Evolutionary conservation across 2,329 filamentous ascomycete genomes (phyloP), one percentile per base, ranked within the genome.

Genomic region (Fonsecaea nubica): DNA sequence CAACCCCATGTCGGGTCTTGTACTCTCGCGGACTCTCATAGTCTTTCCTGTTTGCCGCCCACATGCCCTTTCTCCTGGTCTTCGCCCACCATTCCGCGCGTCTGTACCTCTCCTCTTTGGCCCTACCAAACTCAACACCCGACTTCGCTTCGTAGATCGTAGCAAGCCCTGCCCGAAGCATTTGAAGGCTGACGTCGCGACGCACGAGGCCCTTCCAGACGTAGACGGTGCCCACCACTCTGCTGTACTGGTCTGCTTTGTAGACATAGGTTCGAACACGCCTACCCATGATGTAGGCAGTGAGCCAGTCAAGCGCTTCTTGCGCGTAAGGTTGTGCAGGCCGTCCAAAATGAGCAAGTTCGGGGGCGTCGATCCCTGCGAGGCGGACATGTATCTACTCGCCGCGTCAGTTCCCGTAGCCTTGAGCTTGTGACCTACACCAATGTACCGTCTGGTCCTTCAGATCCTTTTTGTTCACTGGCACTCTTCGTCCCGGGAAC

Each of bases 91-190:
- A 77, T 67, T 85, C 83, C 1, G 81, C 81, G 18, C 75, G 74
- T 33, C 80, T 75, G 72, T 85, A 85, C 67, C 76, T 79, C 71
- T 84, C 80, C 71, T 78, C 74, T 73, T 89, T 86, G 63, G 86
- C 82, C 0, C 89, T 87, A 30, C 95, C 95, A 82, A 95, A 99
- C 76, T 98, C 95, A 21, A 87, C 90, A 2, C 94, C 95, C 4
- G 84, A 86, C 79, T 96, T 98, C 33, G 92, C 94, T 80, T 98
- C 95, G 77, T 98, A 99, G 2, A 95, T 90, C 2, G 92, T 97
- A 48, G 94, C 95, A 69, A 96, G 80, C 0, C 95, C 95, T 25
- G 82, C 84, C 80, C 88, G 91, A 68, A 99, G 80, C 93, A 99
- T 96, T 77, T 96, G 91, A 67, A 93, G 80, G 2, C 94, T 93